A percentile compares a stretch with the other conserved stretches of the same genome.
phyloP scores from a whole-genome alignment of 2,329 filamentous ascomycete genomes.

The Ilyonectria mors-panacis region DNA sequence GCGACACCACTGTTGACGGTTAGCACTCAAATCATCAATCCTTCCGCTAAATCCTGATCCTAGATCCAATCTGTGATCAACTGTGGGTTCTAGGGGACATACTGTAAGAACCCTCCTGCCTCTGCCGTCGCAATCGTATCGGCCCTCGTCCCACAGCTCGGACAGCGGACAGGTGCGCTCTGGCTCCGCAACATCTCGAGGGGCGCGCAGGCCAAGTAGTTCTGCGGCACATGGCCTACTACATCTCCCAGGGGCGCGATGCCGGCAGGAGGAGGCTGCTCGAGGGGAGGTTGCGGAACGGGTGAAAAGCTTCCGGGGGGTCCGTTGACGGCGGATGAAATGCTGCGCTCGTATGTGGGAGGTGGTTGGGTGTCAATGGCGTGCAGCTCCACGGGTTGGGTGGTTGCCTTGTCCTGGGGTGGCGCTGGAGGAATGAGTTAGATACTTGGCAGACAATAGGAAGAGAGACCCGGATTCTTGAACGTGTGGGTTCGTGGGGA shows the following conservation, averaged over 20 bases:
- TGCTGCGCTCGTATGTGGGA: constrained; percentile 23
- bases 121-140: constrained; percentile 32
- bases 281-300: not conserved
- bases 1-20: constrained; percentile 33
- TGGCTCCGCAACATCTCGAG: constrained; percentile 33
- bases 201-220: constrained; percentile 26
- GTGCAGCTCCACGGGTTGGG: constrained; percentile 6
- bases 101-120: constrained; percentile 39
- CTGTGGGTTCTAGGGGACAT: constrained; percentile 1
- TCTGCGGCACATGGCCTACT: constrained; percentile 12
- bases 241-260: not conserved
- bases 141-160: constrained; percentile 24
- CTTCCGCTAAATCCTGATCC: not conserved
- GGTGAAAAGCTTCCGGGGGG: not conserved
- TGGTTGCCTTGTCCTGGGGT: constrained; percentile 15
- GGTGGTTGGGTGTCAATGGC: constrained; percentile 19
- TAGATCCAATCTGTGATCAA: not conserved
- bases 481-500: not conserved
- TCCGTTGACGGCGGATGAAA: not conserved
- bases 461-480: too few species aligned
- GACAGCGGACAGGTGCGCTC: constrained; percentile 39
- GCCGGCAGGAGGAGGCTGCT: not conserved
- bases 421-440: constrained; percentile 23
- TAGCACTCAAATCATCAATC: not conserved
- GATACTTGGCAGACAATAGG: not conserved